phyloP scores from a whole-genome alignment of 176 grass and related monocot genomes.

The Tillandsia fasciculata region DNA sequence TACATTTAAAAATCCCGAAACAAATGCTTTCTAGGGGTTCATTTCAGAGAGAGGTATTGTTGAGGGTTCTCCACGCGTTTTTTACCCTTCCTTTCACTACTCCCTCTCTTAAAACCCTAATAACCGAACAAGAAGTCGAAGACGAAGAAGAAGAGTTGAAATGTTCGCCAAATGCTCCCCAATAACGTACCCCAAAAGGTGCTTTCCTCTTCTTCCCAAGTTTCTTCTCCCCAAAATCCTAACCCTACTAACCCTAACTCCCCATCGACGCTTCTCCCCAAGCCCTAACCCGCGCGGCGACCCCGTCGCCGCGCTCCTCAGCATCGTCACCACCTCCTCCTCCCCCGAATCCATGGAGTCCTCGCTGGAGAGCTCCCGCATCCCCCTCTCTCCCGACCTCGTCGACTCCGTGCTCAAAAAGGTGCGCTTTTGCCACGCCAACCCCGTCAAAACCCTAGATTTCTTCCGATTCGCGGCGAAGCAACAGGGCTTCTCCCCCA shows the following conservation, averaged over 20 bases:
- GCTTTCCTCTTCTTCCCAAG: not conserved
- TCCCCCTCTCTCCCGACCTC: conserved; percentile 42
- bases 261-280: not conserved
- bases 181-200: not conserved
- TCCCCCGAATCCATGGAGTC: conserved; percentile 42
- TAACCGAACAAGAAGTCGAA: too few species aligned
- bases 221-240: not conserved
- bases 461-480: conserved; percentile 46
- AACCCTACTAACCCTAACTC: not conserved
- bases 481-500: conserved; percentile 47
- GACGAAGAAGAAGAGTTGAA: too few species aligned
- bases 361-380: conserved; percentile 26
- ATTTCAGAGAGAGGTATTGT: too few species aligned
- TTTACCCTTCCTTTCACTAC: too few species aligned
- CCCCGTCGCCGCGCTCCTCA: conserved; percentile 32
- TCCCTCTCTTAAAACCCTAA: too few species aligned
- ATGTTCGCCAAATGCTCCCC: not conserved
- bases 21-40: too few species aligned
- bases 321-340: conserved; percentile 41
- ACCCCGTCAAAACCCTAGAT: conserved; percentile 58
- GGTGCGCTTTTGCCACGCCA: conserved; percentile 73
- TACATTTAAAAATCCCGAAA: too few species aligned
- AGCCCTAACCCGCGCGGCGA: not conserved
- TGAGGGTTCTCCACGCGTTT: too few species aligned
- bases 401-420: conserved; percentile 65